Evolutionary conservation across 139 green algal species (phyloP), one percentile per base, ranked within the genome.

Genomic region (Astrephomene gubernaculifera): DNA sequence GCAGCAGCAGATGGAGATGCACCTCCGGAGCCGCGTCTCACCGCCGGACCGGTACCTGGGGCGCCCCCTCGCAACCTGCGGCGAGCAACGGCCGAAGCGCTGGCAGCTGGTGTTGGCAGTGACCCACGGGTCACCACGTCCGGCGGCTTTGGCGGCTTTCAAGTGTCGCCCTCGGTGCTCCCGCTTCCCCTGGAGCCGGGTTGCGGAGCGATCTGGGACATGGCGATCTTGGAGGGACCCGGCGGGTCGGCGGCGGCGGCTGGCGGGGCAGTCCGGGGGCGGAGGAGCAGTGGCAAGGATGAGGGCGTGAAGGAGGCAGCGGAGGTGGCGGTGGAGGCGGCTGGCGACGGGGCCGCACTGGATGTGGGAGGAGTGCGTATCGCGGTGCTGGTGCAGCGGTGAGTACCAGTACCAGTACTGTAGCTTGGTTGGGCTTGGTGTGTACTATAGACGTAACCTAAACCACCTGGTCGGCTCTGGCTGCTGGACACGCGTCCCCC

Each of bases 131-230:
- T 54, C 41, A 39, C 24, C 21, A 22, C 38, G 25, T 36, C 22
- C 68, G 35, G 68, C 68, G 33, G 38, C 12, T 75, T 57, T 39
- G n/a, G n/a, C n/a, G n/a, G n/a, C n/a, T n/a, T n/a, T n/a, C n/a
- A n/a, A n/a, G n/a, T 57, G 39, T 22, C 38, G 24, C 38, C 68
- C 21, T 10, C 33, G 33, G 14, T 71, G 14, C 27, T 71, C 52
- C 25, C 54, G 57, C 29, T 83, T 60, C 39, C 19, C 5, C 21
- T 83, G 60, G 60, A 63, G 60, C 76, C 60, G 12, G 76, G 76
- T 4, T 83, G 76, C 60, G 76, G 76, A 4, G 76, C 76, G 3
- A 63, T 83, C 22, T 83, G 76, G 76, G 76, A 83, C 29, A 29
- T 83, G 29, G 76, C 76, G 4, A 19, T 83, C 1, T 14, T 72